Percentiles rank a stretch among this genome's conserved stretches.
Conservation (phyloP, 306 rosid species). For the Prinsepia uniflora region DNA sequence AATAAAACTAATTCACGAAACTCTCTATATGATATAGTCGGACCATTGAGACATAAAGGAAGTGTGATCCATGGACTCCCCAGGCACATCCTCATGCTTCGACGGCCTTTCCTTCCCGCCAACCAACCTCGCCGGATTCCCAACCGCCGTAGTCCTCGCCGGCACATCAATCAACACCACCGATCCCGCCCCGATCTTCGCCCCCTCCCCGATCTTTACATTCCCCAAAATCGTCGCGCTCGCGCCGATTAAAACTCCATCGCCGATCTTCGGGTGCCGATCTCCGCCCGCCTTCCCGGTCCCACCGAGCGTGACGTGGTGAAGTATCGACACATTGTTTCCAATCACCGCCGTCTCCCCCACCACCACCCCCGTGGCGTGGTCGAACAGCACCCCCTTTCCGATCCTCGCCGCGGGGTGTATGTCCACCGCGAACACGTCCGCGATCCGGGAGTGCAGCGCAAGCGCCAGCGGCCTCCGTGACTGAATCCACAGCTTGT, state of each 20-base stretch:
- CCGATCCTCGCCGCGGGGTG: slow-evolving; percentile 91
- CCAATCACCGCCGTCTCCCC: slow-evolving; percentile 97
- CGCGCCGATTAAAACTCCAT: slow-evolving; percentile 92
- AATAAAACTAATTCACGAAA: neutral
- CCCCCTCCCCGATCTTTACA: slow-evolving; percentile 84
- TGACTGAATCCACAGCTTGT: slow-evolving; percentile 70
- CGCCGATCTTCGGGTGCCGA: slow-evolving; percentile 88
- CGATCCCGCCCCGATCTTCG: slow-evolving; percentile 86
- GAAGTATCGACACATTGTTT: slow-evolving; percentile 82
- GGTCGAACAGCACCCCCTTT: slow-evolving; percentile 81
- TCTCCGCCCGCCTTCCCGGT: slow-evolving; percentile 92
- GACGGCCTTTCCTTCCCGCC: slow-evolving; percentile 90
- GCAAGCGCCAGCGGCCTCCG: slow-evolving; percentile 82
- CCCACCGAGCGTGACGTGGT: slow-evolving; percentile 92
- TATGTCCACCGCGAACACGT: slow-evolving; percentile 87
- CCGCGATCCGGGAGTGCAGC: slow-evolving; percentile 68
- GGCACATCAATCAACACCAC: slow-evolving; percentile 92
- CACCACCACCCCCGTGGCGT: slow-evolving; percentile 87
- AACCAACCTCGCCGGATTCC: slow-evolving; percentile 85
- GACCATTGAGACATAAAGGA: slow-evolving; percentile 94
- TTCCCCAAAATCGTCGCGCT: slow-evolving; percentile 89
- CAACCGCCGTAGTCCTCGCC: slow-evolving; percentile 60
- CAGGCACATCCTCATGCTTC: slow-evolving; percentile 76
- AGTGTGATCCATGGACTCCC: slow-evolving; percentile 94
- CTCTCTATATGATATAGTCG: slow-evolving; percentile 57